These are phyloP conservation scores for Cercospora janseana DNA, from an alignment of 2,329 filamentous ascomycete genomes.

Conservation along the genomic window DNA sequence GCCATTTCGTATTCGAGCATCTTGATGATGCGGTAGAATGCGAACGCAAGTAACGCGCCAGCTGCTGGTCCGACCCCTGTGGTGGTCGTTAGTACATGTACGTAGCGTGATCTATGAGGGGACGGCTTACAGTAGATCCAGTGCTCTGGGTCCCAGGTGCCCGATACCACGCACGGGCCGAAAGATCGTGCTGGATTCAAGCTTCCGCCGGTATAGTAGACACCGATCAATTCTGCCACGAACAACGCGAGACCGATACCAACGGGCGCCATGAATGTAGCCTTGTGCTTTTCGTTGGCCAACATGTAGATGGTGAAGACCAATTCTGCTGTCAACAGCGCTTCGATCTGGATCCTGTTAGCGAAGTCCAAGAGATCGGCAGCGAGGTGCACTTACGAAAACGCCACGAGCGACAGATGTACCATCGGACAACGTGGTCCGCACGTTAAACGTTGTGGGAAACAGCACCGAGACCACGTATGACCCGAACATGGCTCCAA, in stretches of 20 bases:
- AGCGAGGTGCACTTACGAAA: constrained; percentile 28
- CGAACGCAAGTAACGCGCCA: constrained; percentile 35
- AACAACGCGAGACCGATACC: constrained; percentile 13
- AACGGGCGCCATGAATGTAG: constrained; percentile 15
- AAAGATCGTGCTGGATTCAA: constrained; percentile 40
- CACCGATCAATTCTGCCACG: constrained; percentile 45
- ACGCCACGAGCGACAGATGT: constrained; percentile 41
- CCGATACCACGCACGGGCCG: constrained; percentile 32
- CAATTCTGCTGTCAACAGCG: constrained; percentile 42
- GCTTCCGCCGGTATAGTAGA: constrained; percentile 40
- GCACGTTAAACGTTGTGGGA: constrained; percentile 39
- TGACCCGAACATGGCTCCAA: constrained; percentile 41
- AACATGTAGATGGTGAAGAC: constrained; percentile 46
- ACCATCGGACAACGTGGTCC: constrained; percentile 37
- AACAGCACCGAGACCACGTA: constrained; percentile 40
- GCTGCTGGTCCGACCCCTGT: constrained; percentile 34
- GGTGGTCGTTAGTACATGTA: constrained; percentile 6
- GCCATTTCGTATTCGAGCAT: constrained; percentile 38
- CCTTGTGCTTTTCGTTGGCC: constrained; percentile 30
- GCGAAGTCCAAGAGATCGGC: neutral
- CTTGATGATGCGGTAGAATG: constrained; percentile 39
- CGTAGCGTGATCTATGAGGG: no score
- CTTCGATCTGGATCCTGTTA: constrained; percentile 36
- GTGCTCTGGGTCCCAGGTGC: constrained; percentile 27
- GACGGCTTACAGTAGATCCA: constrained; percentile 28